These are phyloP conservation scores for Alternaria viburni DNA, from an alignment of 2,329 filamentous ascomycete species.

Conservation along the genomic window DNA sequence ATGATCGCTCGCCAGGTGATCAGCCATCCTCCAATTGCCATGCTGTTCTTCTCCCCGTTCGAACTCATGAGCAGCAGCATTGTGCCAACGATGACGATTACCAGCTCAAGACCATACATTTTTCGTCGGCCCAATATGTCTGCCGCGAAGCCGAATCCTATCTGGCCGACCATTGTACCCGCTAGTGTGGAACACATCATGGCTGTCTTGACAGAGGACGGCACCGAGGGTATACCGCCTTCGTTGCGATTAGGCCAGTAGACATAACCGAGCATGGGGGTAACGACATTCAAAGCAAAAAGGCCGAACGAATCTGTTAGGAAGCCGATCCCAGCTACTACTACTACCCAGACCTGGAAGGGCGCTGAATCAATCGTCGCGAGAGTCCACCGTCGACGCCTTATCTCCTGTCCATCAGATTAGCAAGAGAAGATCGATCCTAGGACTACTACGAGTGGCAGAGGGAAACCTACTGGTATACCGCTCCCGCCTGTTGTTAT, in stretches of 20 bases:
- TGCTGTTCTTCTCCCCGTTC: constrained; percentile 42
- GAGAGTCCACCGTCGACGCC: constrained; percentile 41
- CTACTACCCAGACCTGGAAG: constrained; percentile 45
- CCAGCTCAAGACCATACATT: constrained; percentile 50
- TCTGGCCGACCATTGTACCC: constrained; percentile 48
- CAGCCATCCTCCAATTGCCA: constrained; percentile 49
- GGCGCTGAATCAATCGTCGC: constrained; percentile 43
- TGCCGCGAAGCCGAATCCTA: constrained; percentile 49
- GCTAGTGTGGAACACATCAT: constrained; percentile 49
- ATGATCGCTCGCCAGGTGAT: constrained; percentile 50
- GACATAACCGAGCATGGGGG: constrained; percentile 49
- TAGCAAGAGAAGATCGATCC: background rate
- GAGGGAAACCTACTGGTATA: constrained; percentile 32
- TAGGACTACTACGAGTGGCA: background rate
- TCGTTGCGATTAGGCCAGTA: constrained; percentile 42
- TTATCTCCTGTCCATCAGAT: constrained; percentile 18
- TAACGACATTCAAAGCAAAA: constrained; percentile 50
- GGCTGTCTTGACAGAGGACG: constrained; percentile 43
- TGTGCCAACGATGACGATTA: constrained; percentile 50
- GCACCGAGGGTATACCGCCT: constrained; percentile 31
- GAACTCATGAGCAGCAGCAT: constrained; percentile 50
- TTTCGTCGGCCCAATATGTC: constrained; percentile 48
- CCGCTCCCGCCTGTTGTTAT: constrained; percentile 41
- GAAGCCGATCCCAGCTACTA: constrained; percentile 51
- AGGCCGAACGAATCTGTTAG: constrained; percentile 50